Evolutionary conservation across 73 alveolate species (phyloP).

Genomic region (Blepharisma japonicum): DNA sequence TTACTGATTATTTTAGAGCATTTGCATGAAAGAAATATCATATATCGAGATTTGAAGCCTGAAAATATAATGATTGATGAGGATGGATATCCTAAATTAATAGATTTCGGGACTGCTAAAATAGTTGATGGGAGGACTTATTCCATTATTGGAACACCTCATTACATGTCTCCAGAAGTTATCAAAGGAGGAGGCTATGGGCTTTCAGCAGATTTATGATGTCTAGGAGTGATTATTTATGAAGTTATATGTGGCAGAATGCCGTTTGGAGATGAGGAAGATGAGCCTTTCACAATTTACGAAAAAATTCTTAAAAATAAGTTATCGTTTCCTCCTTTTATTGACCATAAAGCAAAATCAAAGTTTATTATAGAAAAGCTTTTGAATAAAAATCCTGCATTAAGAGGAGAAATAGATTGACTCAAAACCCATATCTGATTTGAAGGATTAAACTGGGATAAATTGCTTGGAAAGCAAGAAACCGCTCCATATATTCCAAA

Average conservation of each 20-base stretch:
- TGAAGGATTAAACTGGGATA: conserved; percentile 13
- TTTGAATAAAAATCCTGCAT: conserved; percentile 10
- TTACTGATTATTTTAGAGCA: conserved; percentile 47
- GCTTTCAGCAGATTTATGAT: conserved; percentile 42
- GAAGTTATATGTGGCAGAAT: conserved; percentile 18
- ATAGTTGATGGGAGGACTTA: background rate
- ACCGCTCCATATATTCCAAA: conserved; percentile 14
- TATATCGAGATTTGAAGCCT: conserved; percentile 58
- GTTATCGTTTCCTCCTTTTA: no score
- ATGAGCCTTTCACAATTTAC: conserved; percentile 21
- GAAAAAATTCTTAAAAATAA: background rate
- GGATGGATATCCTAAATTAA: conserved; percentile 64
- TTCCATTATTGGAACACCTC: conserved; percentile 35
- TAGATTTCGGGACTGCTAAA: conserved; percentile 36
- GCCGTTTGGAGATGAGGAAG: conserved; percentile 4
- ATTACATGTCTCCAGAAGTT: conserved; percentile 30
- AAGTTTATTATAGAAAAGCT: conserved; percentile 17
- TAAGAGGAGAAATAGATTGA: conserved; percentile 17
- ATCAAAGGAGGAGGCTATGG: conserved; percentile 34
- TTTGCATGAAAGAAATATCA: conserved; percentile 50
- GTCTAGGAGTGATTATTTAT: conserved; percentile 29
- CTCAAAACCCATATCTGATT: conserved; percentile 2
- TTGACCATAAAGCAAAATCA: background rate
- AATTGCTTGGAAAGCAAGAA: background rate
- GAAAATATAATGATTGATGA: conserved; percentile 57